A percentile compares a stretch with the other conserved stretches of the same genome.
Conservation (phyloP, 495 filamentous ascomycete genomes). For the Entonaema liquescens region DNA sequence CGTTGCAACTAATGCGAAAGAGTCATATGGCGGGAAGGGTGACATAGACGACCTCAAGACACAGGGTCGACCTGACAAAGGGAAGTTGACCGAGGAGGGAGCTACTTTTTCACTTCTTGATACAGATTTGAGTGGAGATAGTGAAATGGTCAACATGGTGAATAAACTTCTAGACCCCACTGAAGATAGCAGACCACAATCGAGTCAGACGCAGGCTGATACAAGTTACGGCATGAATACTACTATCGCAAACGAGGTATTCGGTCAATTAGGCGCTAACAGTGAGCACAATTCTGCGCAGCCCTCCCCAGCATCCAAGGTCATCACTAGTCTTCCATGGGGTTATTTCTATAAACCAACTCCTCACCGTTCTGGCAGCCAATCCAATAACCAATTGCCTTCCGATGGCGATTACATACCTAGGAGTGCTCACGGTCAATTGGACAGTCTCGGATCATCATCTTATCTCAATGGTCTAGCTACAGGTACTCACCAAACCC, state of each 20-base stretch:
- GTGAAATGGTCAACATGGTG: slow-evolving; percentile 52
- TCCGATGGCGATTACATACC: slow-evolving; percentile 36
- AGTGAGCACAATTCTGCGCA: slow-evolving; percentile 43
- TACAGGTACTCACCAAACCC: background rate
- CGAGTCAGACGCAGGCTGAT: slow-evolving; percentile 41
- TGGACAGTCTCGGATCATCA: slow-evolving; percentile 31
- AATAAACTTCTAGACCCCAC: slow-evolving; percentile 53
- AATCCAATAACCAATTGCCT: slow-evolving; percentile 30
- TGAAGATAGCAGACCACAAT: slow-evolving; percentile 42
- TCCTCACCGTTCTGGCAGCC: slow-evolving; percentile 39
- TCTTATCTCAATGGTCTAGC: slow-evolving; percentile 36
- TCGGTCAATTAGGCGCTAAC: slow-evolving; percentile 37
- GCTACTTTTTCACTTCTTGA: slow-evolving; percentile 31
- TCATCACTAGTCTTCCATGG: slow-evolving; percentile 56
- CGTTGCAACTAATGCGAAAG: background rate
- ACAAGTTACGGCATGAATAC: slow-evolving; percentile 55
- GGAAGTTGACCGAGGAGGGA: slow-evolving; percentile 19
- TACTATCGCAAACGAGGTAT: slow-evolving; percentile 48
- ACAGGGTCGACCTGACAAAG: slow-evolving; percentile 17
- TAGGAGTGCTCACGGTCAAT: slow-evolving; percentile 36
- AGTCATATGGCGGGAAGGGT: background rate
- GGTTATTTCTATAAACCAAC: slow-evolving; percentile 52
- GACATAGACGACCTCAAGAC: background rate
- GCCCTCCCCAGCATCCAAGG: slow-evolving; percentile 50
- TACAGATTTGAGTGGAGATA: slow-evolving; percentile 43